phyloP scores from a whole-genome alignment of 768 basidiomycete genomes.

The Tulasnella calospora region DNA sequence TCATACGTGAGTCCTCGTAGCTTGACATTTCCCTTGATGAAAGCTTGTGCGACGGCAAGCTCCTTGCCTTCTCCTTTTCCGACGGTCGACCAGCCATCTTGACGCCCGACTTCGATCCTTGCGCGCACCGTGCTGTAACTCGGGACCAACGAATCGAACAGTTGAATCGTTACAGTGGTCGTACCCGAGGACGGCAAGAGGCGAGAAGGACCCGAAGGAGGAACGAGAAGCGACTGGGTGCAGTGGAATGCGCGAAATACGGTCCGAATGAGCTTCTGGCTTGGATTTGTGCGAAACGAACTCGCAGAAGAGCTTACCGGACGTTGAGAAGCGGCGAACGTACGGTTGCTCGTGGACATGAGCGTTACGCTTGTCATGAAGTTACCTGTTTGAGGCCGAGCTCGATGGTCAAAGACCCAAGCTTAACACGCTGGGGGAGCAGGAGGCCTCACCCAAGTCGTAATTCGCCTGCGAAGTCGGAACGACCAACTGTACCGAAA shows the following conservation, averaged over 20 bases:
- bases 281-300: neutral
- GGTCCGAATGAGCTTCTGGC: neutral
- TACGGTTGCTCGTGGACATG: slow-evolving; percentile 55
- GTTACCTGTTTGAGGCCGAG: slow-evolving; percentile 44
- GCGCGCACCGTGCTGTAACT: slow-evolving; percentile 44
- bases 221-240: slow-evolving; percentile 52
- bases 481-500: slow-evolving; percentile 60
- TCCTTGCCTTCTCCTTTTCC: slow-evolving; percentile 70
- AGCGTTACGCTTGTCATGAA: slow-evolving; percentile 73
- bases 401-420: neutral
- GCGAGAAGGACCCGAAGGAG: slow-evolving; percentile 40
- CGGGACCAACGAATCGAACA: slow-evolving; percentile 54
- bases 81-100: slow-evolving; percentile 64
- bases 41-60: slow-evolving; percentile 59
- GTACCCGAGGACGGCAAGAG: slow-evolving; percentile 41
- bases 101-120: slow-evolving; percentile 66
- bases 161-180: slow-evolving; percentile 48
- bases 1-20: slow-evolving; percentile 67
- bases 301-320: slow-evolving; percentile 48
- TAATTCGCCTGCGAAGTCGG: slow-evolving; percentile 64
- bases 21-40: slow-evolving; percentile 55
- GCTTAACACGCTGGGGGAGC: neutral
- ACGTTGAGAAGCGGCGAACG: slow-evolving; percentile 54
- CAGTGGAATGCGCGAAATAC: neutral
- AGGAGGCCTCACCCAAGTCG: slow-evolving; percentile 45